These are phyloP conservation scores for Tillandsia fasciculata DNA, from an alignment of 176 grass and related monocot genomes.

Conservation along the genomic window DNA sequence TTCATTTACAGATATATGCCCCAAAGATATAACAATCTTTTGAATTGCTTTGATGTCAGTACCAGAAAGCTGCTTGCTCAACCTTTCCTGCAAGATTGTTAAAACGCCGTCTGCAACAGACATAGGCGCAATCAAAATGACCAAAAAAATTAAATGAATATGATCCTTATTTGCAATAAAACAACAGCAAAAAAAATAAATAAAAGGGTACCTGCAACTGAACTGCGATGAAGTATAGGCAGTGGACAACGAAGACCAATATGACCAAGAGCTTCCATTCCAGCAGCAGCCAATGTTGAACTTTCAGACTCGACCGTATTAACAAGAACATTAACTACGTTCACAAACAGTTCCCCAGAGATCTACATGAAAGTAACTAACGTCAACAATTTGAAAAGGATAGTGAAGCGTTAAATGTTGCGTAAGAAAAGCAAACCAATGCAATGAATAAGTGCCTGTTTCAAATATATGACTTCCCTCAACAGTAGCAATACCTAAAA, in stretches of 20 bases:
- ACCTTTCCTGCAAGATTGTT: slow-evolving; percentile 42
- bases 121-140: neutral
- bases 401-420: too few species aligned
- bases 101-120: slow-evolving; percentile 54
- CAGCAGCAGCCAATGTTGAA: slow-evolving; percentile 45
- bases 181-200: neutral
- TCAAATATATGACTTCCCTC: too few species aligned
- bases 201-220: slow-evolving; percentile 49
- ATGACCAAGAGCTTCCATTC: slow-evolving; percentile 94
- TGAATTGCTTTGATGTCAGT: slow-evolving; percentile 84
- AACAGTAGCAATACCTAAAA: too few species aligned
- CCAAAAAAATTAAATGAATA: neutral
- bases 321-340: slow-evolving; percentile 51
- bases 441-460: too few species aligned
- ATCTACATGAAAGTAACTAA: slow-evolving; percentile 34
- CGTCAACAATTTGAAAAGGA: neutral
- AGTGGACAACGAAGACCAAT: slow-evolving; percentile 57
- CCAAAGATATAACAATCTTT: slow-evolving; percentile 87
- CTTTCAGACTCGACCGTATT: slow-evolving; percentile 66
- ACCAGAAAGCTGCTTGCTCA: slow-evolving; percentile 75
- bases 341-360: slow-evolving; percentile 43
- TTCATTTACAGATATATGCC: slow-evolving; percentile 87
- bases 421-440: too few species aligned
- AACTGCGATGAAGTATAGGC: slow-evolving; percentile 41
- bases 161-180: neutral